Evolutionary conservation across 78 protist species (phyloP).

Genomic region (Planoprotostelium fungivorum): DNA sequence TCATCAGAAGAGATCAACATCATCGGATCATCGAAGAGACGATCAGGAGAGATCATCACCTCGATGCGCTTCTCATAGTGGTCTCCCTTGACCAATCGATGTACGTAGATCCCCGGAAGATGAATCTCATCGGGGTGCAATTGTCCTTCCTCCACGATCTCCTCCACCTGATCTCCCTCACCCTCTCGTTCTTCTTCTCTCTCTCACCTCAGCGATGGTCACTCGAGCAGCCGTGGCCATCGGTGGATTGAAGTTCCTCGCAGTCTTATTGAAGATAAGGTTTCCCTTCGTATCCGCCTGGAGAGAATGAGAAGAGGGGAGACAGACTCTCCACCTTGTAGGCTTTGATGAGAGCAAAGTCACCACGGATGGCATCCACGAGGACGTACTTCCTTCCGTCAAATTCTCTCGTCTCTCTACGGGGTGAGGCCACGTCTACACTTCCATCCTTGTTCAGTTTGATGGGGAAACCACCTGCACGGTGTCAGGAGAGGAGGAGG

Average conservation of each 20-base stretch:
- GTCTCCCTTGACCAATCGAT: constrained; percentile 66
- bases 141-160: constrained; percentile 82
- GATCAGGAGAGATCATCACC: neutral
- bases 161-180: constrained; percentile 63
- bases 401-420: constrained; percentile 65
- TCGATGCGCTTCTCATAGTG: constrained; percentile 81
- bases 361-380: constrained; percentile 85
- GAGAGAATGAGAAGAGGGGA: neutral
- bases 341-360: constrained; percentile 87
- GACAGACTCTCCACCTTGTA: constrained; percentile 45
- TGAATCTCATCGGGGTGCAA: constrained; percentile 84
- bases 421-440: constrained; percentile 66
- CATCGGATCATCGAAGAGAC: neutral
- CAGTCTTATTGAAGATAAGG: constrained; percentile 76
- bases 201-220: constrained; percentile 78
- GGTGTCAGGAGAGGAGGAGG: neutral
- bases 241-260: constrained; percentile 88
- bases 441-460: constrained; percentile 74
- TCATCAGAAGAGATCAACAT: neutral
- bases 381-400: constrained; percentile 69
- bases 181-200: neutral
- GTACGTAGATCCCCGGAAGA: constrained; percentile 86
- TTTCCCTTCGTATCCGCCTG: constrained; percentile 89
- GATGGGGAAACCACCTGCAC: constrained; percentile 81
- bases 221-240: constrained; percentile 82